These are phyloP conservation scores for Penicillium hordei DNA, from an alignment of 2,329 filamentous ascomycete species.

Conservation along the genomic window DNA sequence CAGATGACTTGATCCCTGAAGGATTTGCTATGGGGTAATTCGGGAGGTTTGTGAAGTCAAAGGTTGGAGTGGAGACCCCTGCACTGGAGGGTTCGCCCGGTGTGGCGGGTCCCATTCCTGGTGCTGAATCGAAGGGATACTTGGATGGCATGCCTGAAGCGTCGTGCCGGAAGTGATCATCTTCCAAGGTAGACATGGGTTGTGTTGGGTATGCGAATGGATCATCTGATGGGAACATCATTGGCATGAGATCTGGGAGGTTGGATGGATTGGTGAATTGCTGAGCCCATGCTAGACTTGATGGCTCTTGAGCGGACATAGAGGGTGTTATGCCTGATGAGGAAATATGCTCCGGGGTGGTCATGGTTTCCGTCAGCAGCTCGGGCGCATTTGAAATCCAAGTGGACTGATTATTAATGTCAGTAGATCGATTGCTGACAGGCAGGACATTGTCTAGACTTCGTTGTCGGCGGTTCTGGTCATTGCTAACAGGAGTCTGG, in stretches of 20 bases:
- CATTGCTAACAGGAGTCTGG: constrained; percentile 27
- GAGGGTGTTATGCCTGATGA: constrained; percentile 22
- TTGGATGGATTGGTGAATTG: constrained; percentile 35
- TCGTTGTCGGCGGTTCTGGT: constrained; percentile 26
- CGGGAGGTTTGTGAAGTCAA: constrained; percentile 33
- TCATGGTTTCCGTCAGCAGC: constrained; percentile 30
- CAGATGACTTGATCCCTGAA: constrained; percentile 25
- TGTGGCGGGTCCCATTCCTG: constrained; percentile 19
- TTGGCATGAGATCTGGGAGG: constrained; percentile 50
- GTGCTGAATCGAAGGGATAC: constrained; percentile 26
- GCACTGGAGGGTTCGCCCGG: constrained; percentile 18
- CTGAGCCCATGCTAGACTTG: constrained; percentile 33
- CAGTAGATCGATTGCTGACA: constrained; percentile 20
- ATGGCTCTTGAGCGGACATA: constrained; percentile 25
- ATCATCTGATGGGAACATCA: constrained; percentile 53
- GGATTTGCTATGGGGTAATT: constrained; percentile 26
- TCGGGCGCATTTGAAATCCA: constrained; percentile 31
- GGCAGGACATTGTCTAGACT: constrained; percentile 34
- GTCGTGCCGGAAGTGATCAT: constrained; percentile 42
- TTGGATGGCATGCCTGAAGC: constrained; percentile 16
- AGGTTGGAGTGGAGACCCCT: constrained; percentile 24
- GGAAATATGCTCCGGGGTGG: constrained; percentile 31
- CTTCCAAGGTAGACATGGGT: constrained; percentile 49
- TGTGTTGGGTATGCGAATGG: constrained; percentile 53
- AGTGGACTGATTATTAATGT: constrained; percentile 23